Base-by-base conservation (phyloP, 2,329 filamentous ascomycete genomes). In the Xylaria sp. region DNA sequence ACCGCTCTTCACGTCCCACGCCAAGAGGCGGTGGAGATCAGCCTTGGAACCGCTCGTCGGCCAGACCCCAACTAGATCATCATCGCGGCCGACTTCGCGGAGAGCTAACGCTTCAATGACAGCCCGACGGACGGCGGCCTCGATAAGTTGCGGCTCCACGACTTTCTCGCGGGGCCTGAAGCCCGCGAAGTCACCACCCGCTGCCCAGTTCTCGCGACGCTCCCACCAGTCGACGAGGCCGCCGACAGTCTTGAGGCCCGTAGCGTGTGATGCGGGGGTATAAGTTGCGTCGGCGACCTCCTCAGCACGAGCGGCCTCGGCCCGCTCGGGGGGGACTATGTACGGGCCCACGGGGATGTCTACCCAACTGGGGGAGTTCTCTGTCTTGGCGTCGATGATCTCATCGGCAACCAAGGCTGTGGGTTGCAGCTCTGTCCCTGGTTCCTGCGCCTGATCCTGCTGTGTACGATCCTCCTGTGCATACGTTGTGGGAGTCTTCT, bases 171-270 rank as follows among this genome's bases (percentile, higher is more conserved):
- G 63, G 39, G 77, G 77, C 60, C 73, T 72, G 70, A 87, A 88
- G 1, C 81, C 79, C 17, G 72, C 73, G 68, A 85, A 83, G 55
- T 80, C 72, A 71, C 81, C 82, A 65, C 81, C 80, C 42, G 77
- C 64, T 53, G 79, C 79, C 85, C 86, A 88, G 73, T 87, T 81
- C n/a, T 80, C 79, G n/a, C 78, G 77, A 58, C 80, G 75, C 7
- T 87, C 81, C 86, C 86, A 89, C 86, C 86, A 89, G 29, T 76
- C 77, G 38, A 77, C 77, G 42, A 87, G 66, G 0, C 82, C 79
- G 45, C 81, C 82, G 13, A 87, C 81, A 56, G 82, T 78, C 67
- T 84, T 81, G 2, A 89, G 79, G 0, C 79, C 84, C 0, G 81
- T 78, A 7, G 79, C 79, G 3, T 76, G 77, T 15, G 77, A 76